phyloP scores from a whole-genome alignment of 2,329 filamentous ascomycete species.

The Fusarium drepaniforme region DNA sequence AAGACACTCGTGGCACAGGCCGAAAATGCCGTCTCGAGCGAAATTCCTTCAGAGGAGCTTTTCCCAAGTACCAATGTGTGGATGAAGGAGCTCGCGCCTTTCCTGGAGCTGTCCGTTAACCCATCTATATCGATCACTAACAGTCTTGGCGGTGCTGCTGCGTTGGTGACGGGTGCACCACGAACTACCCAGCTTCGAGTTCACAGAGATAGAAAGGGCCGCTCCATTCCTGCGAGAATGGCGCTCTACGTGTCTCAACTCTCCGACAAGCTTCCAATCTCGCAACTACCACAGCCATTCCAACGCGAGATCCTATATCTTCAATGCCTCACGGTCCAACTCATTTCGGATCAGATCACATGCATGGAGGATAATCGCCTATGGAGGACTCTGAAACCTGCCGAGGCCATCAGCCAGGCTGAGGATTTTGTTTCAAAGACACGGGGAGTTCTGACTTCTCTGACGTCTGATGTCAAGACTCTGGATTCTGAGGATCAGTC shows the following conservation, averaged over 20 bases:
- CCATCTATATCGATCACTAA: conserved; percentile 81
- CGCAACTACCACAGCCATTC: conserved; percentile 54
- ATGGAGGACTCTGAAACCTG: conserved; percentile 57
- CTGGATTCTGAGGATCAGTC: conserved; percentile 54
- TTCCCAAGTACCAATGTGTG: conserved; percentile 76
- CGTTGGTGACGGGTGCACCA: conserved; percentile 63
- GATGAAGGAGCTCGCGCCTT: conserved; percentile 69
- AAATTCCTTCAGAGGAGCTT: conserved; percentile 57
- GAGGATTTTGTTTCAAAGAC: conserved; percentile 58
- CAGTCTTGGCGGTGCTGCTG: conserved; percentile 76
- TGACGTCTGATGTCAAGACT: conserved; percentile 48
- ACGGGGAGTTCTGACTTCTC: conserved; percentile 51
- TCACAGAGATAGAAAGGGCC: conserved; percentile 74
- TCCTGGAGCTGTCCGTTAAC: conserved; percentile 66
- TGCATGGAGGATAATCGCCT: conserved; percentile 58
- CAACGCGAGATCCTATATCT: conserved; percentile 65
- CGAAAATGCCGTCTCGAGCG: conserved; percentile 47
- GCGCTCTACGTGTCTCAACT: conserved; percentile 76
- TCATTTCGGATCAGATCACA: conserved; percentile 67
- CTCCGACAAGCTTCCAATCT: conserved; percentile 57
- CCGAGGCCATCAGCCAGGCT: conserved; percentile 53
- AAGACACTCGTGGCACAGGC: conserved; percentile 65
- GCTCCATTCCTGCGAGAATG: conserved; percentile 81
- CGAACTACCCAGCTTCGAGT: conserved; percentile 47
- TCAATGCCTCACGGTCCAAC: conserved; percentile 62